A percentile compares a stretch with the other conserved stretches of the same genome.
Evolutionary conservation across 176 grass and related monocot genomes (phyloP).

Genomic region (Bonia amplexicaulis): DNA sequence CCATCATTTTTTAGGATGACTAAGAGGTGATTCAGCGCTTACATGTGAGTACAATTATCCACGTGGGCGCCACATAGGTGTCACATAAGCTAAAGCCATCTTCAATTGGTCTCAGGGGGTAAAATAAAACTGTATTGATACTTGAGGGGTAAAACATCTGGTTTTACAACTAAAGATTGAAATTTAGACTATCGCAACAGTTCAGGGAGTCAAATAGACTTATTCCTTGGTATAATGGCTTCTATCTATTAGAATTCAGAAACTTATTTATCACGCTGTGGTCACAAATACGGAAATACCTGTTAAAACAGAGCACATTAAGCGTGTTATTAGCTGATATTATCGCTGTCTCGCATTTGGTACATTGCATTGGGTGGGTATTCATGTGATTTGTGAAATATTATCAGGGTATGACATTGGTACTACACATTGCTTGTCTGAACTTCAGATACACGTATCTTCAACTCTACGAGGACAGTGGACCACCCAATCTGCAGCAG

Average conservation of each 20-base stretch:
- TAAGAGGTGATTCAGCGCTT: no score
- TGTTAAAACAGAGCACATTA: background rate
- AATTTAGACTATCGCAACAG: no score
- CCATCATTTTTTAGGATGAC: no score
- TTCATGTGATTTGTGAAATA: background rate
- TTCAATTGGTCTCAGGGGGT: no score
- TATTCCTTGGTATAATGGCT: background rate
- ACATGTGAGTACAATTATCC: no score
- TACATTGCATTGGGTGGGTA: background rate
- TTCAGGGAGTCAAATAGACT: no score
- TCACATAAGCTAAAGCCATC: no score
- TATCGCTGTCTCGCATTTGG: background rate
- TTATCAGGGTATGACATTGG: background rate
- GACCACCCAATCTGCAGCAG: slow-evolving; percentile 35
- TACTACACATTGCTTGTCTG: background rate
- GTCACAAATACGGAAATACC: no score
- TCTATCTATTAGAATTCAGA: background rate
- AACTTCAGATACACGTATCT: background rate
- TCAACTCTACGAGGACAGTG: background rate
- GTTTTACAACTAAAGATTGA: no score
- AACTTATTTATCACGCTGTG: background rate
- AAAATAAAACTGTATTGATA: no score
- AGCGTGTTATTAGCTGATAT: background rate
- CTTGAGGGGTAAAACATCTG: no score
- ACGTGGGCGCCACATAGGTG: no score